phyloP scores from a whole-genome alignment of 306 rosid genomes.

The Acacia confusa region DNA sequence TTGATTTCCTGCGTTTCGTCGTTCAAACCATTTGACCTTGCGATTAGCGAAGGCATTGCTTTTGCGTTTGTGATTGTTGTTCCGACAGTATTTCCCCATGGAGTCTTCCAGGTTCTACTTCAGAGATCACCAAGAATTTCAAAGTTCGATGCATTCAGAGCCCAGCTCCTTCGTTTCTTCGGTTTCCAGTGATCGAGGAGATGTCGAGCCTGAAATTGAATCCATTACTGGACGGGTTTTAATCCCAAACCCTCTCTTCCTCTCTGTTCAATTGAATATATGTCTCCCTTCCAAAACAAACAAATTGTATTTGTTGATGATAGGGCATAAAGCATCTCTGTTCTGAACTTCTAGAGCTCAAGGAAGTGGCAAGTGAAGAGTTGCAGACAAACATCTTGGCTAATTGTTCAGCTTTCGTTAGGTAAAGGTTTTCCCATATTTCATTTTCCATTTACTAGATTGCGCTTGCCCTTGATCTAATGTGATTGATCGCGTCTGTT shows the following conservation, averaged over 20 bases:
- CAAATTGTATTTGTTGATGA: not conserved
- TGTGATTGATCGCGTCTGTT: not conserved
- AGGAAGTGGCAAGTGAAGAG: slow-evolving; percentile 64
- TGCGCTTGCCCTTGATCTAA: not conserved
- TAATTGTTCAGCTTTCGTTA: slow-evolving; percentile 58
- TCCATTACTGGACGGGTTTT: slow-evolving; percentile 74
- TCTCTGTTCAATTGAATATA: not conserved
- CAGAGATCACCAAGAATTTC: slow-evolving; percentile 58
- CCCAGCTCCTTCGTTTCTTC: slow-evolving; percentile 50
- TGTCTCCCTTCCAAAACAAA: not conserved
- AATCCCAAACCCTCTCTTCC: not conserved
- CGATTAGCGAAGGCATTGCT: not conserved
- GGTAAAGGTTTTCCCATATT: slow-evolving; percentile 37
- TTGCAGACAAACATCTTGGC: slow-evolving; percentile 57
- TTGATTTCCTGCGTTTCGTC: not conserved
- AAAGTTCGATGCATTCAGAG: slow-evolving; percentile 40
- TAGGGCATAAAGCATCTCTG: slow-evolving; percentile 87
- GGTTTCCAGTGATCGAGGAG: slow-evolving; percentile 34
- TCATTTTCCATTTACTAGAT: not conserved
- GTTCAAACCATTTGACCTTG: not conserved
- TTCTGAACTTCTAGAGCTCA: slow-evolving; percentile 73
- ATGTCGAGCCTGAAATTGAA: slow-evolving; percentile 50
- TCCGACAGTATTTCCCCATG: slow-evolving; percentile 37
- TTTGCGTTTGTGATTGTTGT: slow-evolving; percentile 8
- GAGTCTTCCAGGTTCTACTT: slow-evolving; percentile 64